Conservation (phyloP, 129 eudicot genomes). For the Lonicera japonica region DNA sequence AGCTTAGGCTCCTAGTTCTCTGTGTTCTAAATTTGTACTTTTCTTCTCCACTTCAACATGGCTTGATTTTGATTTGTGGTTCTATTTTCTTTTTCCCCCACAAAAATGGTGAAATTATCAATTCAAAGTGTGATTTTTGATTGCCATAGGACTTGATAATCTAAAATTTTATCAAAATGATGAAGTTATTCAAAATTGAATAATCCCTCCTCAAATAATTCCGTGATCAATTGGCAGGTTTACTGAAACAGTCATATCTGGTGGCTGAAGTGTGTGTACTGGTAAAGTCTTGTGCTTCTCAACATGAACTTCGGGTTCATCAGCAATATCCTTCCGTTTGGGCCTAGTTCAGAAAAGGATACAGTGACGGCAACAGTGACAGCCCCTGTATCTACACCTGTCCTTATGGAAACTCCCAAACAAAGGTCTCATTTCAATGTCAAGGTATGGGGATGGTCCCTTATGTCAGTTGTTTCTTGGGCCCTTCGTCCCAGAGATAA, state of each 20-base stretch:
- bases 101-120: neutral
- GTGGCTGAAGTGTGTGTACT: constrained; percentile 2
- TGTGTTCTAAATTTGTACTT: too few relatives aligned
- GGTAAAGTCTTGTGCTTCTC: neutral
- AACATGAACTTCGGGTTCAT: constrained; percentile 30
- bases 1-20: too few relatives aligned
- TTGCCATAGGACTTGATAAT: neutral
- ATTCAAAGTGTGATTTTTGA: neutral
- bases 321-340: constrained; percentile 30
- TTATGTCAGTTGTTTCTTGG: constrained; percentile 62
- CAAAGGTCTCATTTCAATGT: constrained; percentile 26
- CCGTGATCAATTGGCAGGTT: neutral
- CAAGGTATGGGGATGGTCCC: constrained; percentile 45
- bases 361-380: constrained; percentile 13
- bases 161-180: neutral
- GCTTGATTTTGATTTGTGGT: neutral
- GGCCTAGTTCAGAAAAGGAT: constrained; percentile 23
- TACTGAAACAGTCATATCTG: constrained; percentile 3
- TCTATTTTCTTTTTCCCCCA: neutral
- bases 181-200: neutral
- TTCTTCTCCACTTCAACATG: neutral
- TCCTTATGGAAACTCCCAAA: constrained; percentile 26
- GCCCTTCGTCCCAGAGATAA: constrained; percentile 41
- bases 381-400: constrained; percentile 7
- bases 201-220: neutral